Evolutionary conservation across 148 eudicot species (phyloP).

Genomic region (Gaultheria prostrata): DNA sequence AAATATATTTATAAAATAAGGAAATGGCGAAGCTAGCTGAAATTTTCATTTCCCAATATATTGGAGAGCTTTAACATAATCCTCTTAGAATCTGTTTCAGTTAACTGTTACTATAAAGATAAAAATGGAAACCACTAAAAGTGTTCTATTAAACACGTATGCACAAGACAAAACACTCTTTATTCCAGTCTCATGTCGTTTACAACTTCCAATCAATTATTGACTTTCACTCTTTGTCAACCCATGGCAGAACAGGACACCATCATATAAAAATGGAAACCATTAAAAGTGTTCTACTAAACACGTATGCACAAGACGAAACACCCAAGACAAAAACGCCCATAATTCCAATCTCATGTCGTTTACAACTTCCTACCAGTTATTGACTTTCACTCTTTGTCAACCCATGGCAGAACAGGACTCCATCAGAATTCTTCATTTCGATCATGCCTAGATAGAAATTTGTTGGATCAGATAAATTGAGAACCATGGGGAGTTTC

Average conservation of each 20-base stretch:
- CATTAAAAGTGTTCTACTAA: not conserved
- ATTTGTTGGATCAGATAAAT: not conserved
- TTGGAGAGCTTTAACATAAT: not conserved
- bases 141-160: not conserved
- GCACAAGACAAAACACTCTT: not conserved
- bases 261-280: not conserved
- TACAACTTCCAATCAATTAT: not conserved
- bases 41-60: not conserved
- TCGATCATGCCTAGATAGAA: not conserved
- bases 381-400: not conserved
- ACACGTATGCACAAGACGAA: not conserved
- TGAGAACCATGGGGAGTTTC: not conserved
- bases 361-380: not conserved
- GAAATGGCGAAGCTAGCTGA: slow-evolving; percentile 3
- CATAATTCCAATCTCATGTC: not conserved
- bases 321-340: too few species aligned
- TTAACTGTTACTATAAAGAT: not conserved
- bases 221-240: not conserved
- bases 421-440: not conserved
- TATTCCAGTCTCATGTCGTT: not conserved
- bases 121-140: not conserved
- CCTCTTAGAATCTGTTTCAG: not conserved
- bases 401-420: not conserved
- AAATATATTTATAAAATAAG: not conserved
- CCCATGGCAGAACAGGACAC: not conserved